Evolutionary conservation across 805 yeast species (phyloP).

Genomic region (Metschnikowia lochheadii): DNA sequence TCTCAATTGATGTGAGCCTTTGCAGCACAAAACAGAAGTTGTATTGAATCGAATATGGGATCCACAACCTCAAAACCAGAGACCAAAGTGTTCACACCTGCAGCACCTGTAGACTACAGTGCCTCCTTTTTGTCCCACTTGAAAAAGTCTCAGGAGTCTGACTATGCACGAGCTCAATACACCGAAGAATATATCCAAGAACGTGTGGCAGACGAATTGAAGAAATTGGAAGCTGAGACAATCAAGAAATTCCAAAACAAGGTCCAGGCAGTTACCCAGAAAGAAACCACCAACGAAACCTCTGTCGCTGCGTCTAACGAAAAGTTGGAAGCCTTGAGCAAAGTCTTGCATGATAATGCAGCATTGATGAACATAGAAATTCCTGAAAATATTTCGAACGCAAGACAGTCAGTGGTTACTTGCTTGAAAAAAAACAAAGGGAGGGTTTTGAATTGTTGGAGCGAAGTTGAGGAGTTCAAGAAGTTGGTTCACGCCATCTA

Average conservation of each 20-base stretch:
- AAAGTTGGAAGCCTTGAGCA: conserved; percentile 36
- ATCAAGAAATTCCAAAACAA: conserved; percentile 48
- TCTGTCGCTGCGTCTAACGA: conserved; percentile 35
- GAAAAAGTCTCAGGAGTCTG: conserved; percentile 60
- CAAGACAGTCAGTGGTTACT: conserved; percentile 48
- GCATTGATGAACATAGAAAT: conserved; percentile 30
- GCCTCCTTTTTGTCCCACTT: conserved; percentile 60
- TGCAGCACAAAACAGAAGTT: neutral
- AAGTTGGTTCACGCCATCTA: conserved; percentile 49
- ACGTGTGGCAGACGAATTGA: conserved; percentile 55
- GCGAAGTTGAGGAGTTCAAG: conserved; percentile 68
- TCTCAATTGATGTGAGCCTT: conserved; percentile 1
- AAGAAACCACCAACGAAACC: conserved; percentile 28
- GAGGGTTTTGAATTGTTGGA: conserved; percentile 76
- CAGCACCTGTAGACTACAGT: conserved; percentile 64
- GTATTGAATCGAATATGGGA: conserved; percentile 43
- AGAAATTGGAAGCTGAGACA: conserved; percentile 51
- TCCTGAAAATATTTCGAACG: conserved; percentile 37
- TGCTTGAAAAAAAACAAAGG: conserved; percentile 64
- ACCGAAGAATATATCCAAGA: conserved; percentile 64
- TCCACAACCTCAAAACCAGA: conserved; percentile 58
- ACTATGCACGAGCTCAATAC: conserved; percentile 66
- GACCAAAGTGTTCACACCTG: conserved; percentile 62
- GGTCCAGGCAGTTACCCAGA: conserved; percentile 40
- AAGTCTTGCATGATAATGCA: conserved; percentile 32